Evolutionary conservation across 176 grass and related monocot species (phyloP), one percentile per base, ranked within the genome.

Genomic region (Carex pumila): DNA sequence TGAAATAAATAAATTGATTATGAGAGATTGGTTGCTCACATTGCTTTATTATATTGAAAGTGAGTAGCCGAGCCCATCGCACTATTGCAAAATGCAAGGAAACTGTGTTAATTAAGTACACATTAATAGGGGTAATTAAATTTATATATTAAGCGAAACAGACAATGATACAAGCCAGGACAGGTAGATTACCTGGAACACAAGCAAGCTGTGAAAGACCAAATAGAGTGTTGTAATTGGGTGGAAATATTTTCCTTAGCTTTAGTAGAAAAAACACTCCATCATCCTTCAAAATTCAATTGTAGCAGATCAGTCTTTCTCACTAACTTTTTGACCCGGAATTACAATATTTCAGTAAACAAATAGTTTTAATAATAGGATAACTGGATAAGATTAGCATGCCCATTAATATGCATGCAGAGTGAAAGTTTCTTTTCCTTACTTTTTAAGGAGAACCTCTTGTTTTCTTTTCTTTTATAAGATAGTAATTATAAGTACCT

Each of bases 11-110:
- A 57, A 12, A 84, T 73, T 84, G 19, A 13, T 57, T 25, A 25
- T n/a, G 18, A 72, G 18, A 72, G 41, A 72, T 50, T 72, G 69
- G n/a, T 2, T 39, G 34, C 84, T 86, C 60, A 86, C 84, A 43
- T 67, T 68, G 72, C 53, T 80, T 86, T 79, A 68, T 22, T 52
- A 80, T 79, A 15, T 79, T 86, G 73, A 86, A 86, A 86, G 22
- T 3, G 37, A 79, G 22, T 10, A 56, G 17, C 15, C 22, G 43
- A 80, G 69, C 54, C 84, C 60, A 80, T 80, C 5, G 12, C 47
- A 39, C 84, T 80, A 8, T 72, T 66, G 58, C 18, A 65, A 85
- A 18, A 57, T 54, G 13, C 67, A 53, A 84, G 12, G 5, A 84
- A 74, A 39, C 14, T 43, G 8, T 22, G 3, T 21, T 3, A 39